Evolutionary conservation across 208 protist genomes (phyloP).

Genomic region (Borovskyia barvae): DNA sequence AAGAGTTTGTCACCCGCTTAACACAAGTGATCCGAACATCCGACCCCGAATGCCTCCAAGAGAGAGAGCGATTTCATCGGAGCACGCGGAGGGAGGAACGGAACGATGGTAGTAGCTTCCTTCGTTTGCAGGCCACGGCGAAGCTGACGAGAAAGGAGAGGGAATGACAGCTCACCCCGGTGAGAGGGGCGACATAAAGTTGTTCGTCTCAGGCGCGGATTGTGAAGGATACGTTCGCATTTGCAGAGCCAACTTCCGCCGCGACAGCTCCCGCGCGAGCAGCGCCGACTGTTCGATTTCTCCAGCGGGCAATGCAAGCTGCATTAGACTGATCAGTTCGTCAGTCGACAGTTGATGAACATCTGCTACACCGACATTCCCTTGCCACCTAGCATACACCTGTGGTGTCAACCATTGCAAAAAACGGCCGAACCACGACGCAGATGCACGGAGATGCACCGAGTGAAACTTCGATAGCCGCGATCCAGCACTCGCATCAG

Average conservation of each 20-base stretch:
- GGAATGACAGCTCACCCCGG: no score
- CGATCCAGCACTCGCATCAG: background rate
- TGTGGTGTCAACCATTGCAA: constrained; percentile 31
- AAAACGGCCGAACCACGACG: constrained; percentile 12
- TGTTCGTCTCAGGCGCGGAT: no score
- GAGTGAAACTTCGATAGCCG: constrained; percentile 27
- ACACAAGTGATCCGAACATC: no score
- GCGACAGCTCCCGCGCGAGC: constrained; percentile 72
- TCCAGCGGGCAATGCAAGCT: constrained; percentile 65
- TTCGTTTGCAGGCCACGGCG: no score
- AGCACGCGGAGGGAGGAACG: background rate
- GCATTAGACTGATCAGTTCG: constrained; percentile 70
- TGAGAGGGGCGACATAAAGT: no score
- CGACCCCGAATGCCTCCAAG: no score
- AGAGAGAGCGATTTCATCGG: background rate
- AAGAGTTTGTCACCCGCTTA: no score
- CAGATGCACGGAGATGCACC: constrained; percentile 11
- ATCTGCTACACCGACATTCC: constrained; percentile 12
- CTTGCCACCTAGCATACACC: constrained; percentile 37
- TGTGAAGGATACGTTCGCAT: no score
- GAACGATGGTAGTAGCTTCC: background rate
- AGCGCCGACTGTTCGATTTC: constrained; percentile 51
- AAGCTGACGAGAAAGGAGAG: no score
- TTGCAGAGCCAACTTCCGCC: constrained; percentile 32
- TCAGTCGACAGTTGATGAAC: constrained; percentile 32